Conservation (phyloP, 352 stramenopile species). For the Phytophthora cactorum region DNA sequence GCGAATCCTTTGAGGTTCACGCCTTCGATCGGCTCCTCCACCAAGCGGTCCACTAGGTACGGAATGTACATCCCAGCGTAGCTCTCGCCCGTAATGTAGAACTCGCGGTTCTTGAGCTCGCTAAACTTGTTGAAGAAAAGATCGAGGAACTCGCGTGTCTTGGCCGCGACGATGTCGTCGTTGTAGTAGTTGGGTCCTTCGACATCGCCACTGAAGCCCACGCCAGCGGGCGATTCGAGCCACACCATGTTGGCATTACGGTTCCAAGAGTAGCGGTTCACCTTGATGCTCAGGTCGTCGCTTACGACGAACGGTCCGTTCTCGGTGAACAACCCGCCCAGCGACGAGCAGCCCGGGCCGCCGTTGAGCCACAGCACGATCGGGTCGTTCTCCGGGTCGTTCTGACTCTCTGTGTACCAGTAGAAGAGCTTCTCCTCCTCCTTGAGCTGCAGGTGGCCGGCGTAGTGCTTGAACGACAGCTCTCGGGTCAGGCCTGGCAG, state of each 20-base stretch:
- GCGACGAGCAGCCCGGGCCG: conserved; percentile 75
- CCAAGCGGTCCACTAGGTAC: conserved; percentile 78
- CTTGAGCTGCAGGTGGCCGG: conserved; percentile 58
- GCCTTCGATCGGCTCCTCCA: conserved; percentile 63
- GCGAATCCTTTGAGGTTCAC: conserved; percentile 81
- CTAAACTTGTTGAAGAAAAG: conserved; percentile 77
- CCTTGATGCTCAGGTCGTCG: conserved; percentile 55
- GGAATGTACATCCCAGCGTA: conserved; percentile 93
- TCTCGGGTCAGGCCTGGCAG: conserved; percentile 53
- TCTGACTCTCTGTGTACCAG: conserved; percentile 81
- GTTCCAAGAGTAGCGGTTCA: conserved; percentile 83
- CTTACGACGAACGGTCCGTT: conserved; percentile 80
- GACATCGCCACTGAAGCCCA: conserved; percentile 73
- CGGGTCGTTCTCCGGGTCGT: conserved; percentile 56
- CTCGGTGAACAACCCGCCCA: conserved; percentile 70
- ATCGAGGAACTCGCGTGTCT: conserved; percentile 79
- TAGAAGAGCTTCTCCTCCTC: conserved; percentile 79
- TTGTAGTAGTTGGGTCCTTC: conserved; percentile 81
- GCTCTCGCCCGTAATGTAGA: conserved; percentile 87
- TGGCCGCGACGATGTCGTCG: conserved; percentile 75
- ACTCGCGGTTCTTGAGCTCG: conserved; percentile 72
- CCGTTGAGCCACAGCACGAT: conserved; percentile 88
- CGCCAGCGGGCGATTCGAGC: conserved; percentile 76
- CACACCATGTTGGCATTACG: conserved; percentile 80
- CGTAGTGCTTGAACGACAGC: conserved; percentile 76